Evolutionary conservation across 176 grass and related monocot species (phyloP), one percentile per base, ranked within the genome.

Genomic region (Miscanthus lutarioriparius): DNA sequence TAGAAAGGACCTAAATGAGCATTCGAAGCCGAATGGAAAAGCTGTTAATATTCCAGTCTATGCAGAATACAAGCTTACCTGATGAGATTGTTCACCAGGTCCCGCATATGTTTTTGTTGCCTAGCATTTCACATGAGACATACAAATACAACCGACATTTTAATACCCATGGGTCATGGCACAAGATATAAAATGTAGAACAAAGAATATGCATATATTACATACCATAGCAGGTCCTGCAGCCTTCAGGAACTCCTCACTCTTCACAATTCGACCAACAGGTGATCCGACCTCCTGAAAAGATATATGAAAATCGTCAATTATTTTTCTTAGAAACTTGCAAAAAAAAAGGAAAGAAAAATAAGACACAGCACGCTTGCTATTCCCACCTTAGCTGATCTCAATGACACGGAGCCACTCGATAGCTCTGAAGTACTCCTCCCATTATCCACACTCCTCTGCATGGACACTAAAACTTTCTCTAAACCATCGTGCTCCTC

Each of bases 331-430:
- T 35, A 49, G 13, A 74, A 82, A 70, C 3, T 27, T 10, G 1
- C 19, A 36, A 15, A 26, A 56, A 15, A 41, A 86, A 37, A 58
- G 1, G 13, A 19, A 37, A 30, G 15, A 16, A 26, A 81, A 45
- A 72, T 3, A 86, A 68, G 16, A 69, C 26, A 51, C 37, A 76
- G 62, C 32, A 69, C 8, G 35, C 62, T 83, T 83, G 78, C 67
- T 36, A 70, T 63, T 14, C 79, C 75, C 69, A 87, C 23, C 28
- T 91, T 81, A 68, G 84, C 70, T 27, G 85, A 91, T 80, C 70
- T 91, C 80, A 91, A 65, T 62, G 87, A 86, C 20, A 84, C 72
- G 2, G 86, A 81, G 23, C 86, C 92, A 79, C 69, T 94, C 1
- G 78, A 91, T 33, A 75, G 63, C 85, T 76, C 85, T 5, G 80